Base-by-base conservation (phyloP, 2,329 filamentous ascomycete species). In the Botryosphaeria agaves region DNA sequence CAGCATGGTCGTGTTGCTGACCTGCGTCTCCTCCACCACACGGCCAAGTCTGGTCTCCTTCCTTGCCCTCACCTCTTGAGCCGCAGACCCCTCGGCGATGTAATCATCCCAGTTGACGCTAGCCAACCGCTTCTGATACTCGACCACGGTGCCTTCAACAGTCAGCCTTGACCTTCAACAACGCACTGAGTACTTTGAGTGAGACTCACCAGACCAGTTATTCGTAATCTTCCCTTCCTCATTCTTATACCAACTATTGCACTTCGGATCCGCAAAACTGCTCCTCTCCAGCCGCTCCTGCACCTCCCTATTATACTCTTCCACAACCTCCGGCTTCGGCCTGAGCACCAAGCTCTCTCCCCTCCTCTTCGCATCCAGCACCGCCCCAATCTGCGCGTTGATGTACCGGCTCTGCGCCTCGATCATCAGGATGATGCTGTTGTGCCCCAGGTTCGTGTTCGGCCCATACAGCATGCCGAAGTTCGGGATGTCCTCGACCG, bases 401-500 rank as follows among this genome's bases (percentile, higher is more conserved):
- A 72, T 57, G 40, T 71, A 72, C 3, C 61, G 55, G 3, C 53
- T 57, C 39, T 72, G 67, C 2, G 66, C 59, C 41, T 72, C 68
- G 36, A 72, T 69, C 66, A 71, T 72, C n/a, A 71, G 51, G 37
- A 72, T 64, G 39, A 72, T 71, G 32, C 55, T 61, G 36, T 67
- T 69, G 42, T 68, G 63, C 0, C 62, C 67, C 0, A 52, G 42
- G 31, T 63, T 65, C 2, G 64, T 70, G 43, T 69, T 72, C 3
- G 65, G 67, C 1, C 67, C 68, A 43, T 70, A 71, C 29, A 71
- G 52, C 55, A 70, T 64, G 28, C 52, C 62, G 37, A 69, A 69
- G 34, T 70, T 70, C 2, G 64, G 65, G 29, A 70, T 49, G 5
- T 52, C 51, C 31, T 64, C 59, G 3, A 69, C 60, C 0, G 57